Percentiles rank a stretch among this genome's conserved stretches.
Conservation (phyloP, 2,329 filamentous ascomycete genomes). For the Knoxdaviesia capensis region DNA sequence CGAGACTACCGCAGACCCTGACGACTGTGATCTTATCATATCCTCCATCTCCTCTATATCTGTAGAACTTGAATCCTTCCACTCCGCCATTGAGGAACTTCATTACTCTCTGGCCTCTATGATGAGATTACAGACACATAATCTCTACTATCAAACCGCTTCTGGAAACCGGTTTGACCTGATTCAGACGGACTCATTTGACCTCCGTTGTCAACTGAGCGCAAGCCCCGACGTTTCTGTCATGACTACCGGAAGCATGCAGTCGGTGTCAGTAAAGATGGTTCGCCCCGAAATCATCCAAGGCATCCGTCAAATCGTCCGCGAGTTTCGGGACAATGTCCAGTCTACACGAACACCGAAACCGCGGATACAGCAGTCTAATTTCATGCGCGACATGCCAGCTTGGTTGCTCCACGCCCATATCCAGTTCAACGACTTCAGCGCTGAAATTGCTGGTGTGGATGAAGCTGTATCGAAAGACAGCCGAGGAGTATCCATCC, state of each 20-base stretch:
- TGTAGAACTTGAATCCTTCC: constrained; percentile 86
- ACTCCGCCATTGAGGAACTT: constrained; percentile 62
- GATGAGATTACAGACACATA: constrained; percentile 65
- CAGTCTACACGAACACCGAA: constrained; percentile 25
- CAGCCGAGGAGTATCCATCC: constrained; percentile 64
- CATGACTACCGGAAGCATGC: constrained; percentile 55
- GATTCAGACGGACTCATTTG: constrained; percentile 69
- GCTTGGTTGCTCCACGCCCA: constrained; percentile 70
- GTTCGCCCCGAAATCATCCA: constrained; percentile 83
- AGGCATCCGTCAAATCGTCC: constrained; percentile 77
- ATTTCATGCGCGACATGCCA: constrained; percentile 61
- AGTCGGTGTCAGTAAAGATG: constrained; percentile 78
- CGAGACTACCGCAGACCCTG: constrained; percentile 38
- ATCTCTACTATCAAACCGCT: constrained; percentile 86
- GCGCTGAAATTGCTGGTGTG: constrained; percentile 73
- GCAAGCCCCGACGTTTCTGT: constrained; percentile 76
- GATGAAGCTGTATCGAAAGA: constrained; percentile 69
- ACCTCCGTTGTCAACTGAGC: constrained; percentile 67
- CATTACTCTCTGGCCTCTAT: constrained; percentile 76
- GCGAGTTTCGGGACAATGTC: constrained; percentile 55
- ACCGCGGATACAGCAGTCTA: constrained; percentile 17
- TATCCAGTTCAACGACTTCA: constrained; percentile 75
- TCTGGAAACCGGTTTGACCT: constrained; percentile 69
- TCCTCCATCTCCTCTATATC: constrained; percentile 89
- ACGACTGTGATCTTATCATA: constrained; percentile 88